Conservation (phyloP, 164 flowering plant genomes). For the Vitis vinifera region ASM3070453v1 NC_081822.1:24005001-24005500, state of each 20-base stretch:
- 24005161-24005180: not conserved
- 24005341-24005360: slow-evolving; percentile 17
- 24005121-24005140: not conserved
- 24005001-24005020: too few relatives aligned
- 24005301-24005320: slow-evolving; percentile 13
- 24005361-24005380: not conserved
- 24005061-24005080: slow-evolving; percentile 21
- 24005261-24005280: slow-evolving; percentile 7
- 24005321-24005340: slow-evolving; percentile 17
- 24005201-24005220: not conserved
- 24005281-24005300: not conserved
- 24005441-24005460: slow-evolving; percentile 24
- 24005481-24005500: slow-evolving; percentile 13
- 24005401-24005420: slow-evolving; percentile 10
- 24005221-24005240: not conserved
- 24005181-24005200: not conserved
- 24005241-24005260: slow-evolving; percentile 1
- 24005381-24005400: not conserved
- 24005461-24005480: not conserved
- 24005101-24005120: not conserved
- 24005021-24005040: slow-evolving; percentile 36
- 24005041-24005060: slow-evolving; percentile 32
- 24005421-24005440: slow-evolving; percentile 25
- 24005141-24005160: not conserved
- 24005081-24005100: not conserved